Evolutionary conservation across 345 rosid genomes (phyloP).

Genomic region (Citrus mangshanensis): DNA sequence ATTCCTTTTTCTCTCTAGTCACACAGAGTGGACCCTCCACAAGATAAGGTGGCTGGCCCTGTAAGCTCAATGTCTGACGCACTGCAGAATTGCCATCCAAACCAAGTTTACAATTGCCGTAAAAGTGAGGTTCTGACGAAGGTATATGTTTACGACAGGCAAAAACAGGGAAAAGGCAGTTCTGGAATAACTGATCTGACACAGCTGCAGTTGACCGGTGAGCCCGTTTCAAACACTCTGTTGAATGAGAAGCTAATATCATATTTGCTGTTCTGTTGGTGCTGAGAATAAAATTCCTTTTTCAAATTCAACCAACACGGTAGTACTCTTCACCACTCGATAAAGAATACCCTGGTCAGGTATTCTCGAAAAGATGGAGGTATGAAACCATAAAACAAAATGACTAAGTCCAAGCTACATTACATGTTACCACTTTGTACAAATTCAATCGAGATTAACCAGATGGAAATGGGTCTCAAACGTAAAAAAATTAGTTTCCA

Average conservation of each 20-base stretch:
- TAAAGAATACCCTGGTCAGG: conserved; percentile 29
- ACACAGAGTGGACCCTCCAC: conserved; percentile 25
- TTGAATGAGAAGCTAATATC: conserved; percentile 42
- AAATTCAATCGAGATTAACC: not conserved
- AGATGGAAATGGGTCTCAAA: not conserved
- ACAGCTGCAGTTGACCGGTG: conserved; percentile 36
- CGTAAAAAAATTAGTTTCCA: not conserved
- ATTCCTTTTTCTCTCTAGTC: no score
- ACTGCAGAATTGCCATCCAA: conserved; percentile 15
- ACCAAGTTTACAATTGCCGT: conserved; percentile 8
- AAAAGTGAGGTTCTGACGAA: not conserved
- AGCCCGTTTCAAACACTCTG: conserved; percentile 40
- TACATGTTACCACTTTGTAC: not conserved
- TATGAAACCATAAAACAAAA: not conserved
- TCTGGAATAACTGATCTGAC: conserved; percentile 18
- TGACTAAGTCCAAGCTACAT: not conserved
- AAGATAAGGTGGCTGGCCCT: conserved; percentile 24
- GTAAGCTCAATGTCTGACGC: conserved; percentile 5
- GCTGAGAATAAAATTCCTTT: conserved; percentile 30
- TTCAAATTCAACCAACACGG: conserved; percentile 32
- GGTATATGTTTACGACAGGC: not conserved
- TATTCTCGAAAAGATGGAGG: not conserved
- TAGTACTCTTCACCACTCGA: conserved; percentile 23
- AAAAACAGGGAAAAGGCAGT: conserved; percentile 30
- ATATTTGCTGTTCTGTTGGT: conserved; percentile 21